These are phyloP conservation scores for Sclerotinia minor DNA, from an alignment of 2,329 filamentous ascomycete genomes.

Conservation along the genomic window DNA sequence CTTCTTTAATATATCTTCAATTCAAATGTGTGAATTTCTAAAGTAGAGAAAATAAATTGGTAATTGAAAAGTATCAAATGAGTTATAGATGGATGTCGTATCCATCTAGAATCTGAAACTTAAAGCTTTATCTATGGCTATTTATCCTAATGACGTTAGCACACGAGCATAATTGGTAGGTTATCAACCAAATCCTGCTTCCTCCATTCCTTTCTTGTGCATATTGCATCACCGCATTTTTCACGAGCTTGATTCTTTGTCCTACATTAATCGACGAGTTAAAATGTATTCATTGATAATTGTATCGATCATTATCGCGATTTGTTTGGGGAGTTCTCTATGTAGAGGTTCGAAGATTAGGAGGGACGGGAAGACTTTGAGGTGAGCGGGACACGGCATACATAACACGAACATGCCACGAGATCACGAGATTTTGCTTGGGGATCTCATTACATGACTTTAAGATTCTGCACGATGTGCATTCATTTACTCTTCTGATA, in stretches of 20 bases:
- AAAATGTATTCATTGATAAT: conserved; percentile 34
- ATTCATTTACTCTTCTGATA: neutral
- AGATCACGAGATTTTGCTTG: neutral
- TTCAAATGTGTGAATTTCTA: neutral
- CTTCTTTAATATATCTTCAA: neutral
- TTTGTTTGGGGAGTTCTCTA: conserved; percentile 27
- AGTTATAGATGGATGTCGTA: neutral
- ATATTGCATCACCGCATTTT: conserved; percentile 18
- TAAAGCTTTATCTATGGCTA: conserved; percentile 7
- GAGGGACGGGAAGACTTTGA: conserved; percentile 37
- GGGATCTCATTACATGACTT: neutral
- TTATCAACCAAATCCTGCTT: neutral
- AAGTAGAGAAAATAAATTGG: too few species aligned
- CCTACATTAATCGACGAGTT: neutral
- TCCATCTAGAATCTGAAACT: neutral
- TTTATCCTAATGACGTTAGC: conserved; percentile 1
- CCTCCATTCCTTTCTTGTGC: conserved; percentile 9
- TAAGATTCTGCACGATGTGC: neutral
- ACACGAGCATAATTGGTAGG: neutral
- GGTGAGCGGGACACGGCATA: conserved; percentile 29
- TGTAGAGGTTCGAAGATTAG: conserved; percentile 34
- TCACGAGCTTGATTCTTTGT: conserved; percentile 4
- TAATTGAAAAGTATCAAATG: neutral
- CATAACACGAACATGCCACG: neutral
- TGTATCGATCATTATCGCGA: conserved; percentile 26